Evolutionary conservation across 192 early-diverging fungal genomes (phyloP).

Genomic region (Mortierella antarctica): DNA sequence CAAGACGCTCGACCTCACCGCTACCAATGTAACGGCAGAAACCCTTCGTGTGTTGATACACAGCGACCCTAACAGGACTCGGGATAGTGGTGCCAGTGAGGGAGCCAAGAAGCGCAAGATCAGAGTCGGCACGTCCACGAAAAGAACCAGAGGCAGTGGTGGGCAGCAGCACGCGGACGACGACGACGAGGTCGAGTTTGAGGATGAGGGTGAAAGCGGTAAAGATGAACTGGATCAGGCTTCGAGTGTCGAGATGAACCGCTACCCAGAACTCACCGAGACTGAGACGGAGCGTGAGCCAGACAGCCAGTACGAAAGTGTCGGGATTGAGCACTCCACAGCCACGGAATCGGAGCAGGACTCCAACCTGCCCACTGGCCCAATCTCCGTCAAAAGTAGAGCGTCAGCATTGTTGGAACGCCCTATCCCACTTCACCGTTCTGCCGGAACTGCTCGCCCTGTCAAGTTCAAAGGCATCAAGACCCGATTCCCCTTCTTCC

Average conservation of each 20-base stretch:
- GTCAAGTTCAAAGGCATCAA: slow-evolving; percentile 41
- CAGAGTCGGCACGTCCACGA: too few relatives aligned
- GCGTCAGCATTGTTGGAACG: too few relatives aligned
- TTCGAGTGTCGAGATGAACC: slow-evolving; percentile 4
- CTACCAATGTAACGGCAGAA: slow-evolving; percentile 31
- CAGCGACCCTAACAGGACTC: slow-evolving; percentile 20
- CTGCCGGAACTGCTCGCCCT: slow-evolving; percentile 24
- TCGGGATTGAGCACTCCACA: slow-evolving; percentile 8
- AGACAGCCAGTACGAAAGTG: slow-evolving; percentile 24
- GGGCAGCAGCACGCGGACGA: not conserved
- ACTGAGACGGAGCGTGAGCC: slow-evolving; percentile 35
- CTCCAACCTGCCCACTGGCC: not conserved
- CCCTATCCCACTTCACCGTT: slow-evolving; percentile 15
- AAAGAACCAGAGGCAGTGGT: too few relatives aligned
- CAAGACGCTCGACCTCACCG: slow-evolving; percentile 11
- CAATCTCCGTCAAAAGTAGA: not conserved
- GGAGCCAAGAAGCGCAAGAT: not conserved
- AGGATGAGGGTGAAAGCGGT: not conserved
- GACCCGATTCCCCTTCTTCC: slow-evolving; percentile 27
- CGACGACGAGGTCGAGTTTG: slow-evolving; percentile 1
- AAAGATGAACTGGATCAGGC: not conserved
- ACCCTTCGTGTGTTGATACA: slow-evolving; percentile 34
- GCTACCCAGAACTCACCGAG: slow-evolving; percentile 25
- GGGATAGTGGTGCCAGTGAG: not conserved
- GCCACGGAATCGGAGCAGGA: slow-evolving; percentile 37